These are phyloP conservation scores for Saccharomycopsis amapae DNA, from an alignment of 805 yeast species.

Conservation along the genomic window DNA sequence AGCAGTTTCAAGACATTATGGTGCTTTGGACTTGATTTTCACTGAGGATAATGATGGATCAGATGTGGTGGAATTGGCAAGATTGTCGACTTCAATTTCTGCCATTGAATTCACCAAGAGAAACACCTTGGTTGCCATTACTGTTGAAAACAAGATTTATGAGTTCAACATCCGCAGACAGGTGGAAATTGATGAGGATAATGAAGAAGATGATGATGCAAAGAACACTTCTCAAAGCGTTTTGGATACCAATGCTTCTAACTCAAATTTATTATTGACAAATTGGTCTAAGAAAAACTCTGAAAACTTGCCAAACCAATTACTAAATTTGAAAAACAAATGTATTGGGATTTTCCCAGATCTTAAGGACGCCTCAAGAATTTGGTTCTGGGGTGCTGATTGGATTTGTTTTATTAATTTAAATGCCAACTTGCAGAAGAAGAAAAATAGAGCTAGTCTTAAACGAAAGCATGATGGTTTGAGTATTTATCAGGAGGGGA, in stretches of 20 bases:
- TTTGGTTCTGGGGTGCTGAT: slow-evolving; percentile 84
- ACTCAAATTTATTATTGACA: slow-evolving; percentile 40
- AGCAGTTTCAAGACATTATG: slow-evolving; percentile 53
- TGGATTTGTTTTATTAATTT: slow-evolving; percentile 64
- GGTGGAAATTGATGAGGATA: neutral
- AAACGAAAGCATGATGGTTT: slow-evolving; percentile 38
- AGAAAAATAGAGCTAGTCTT: slow-evolving; percentile 25
- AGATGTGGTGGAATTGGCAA: slow-evolving; percentile 38
- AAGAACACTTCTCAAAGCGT: neutral
- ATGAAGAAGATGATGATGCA: slow-evolving; percentile 1
- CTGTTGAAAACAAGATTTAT: slow-evolving; percentile 66
- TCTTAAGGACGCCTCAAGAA: slow-evolving; percentile 32
- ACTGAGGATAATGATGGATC: slow-evolving; percentile 26
- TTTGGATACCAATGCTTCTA: slow-evolving; percentile 21
- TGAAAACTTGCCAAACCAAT: slow-evolving; percentile 64
- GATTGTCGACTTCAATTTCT: slow-evolving; percentile 53
- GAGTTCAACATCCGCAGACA: slow-evolving; percentile 46
- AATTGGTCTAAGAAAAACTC: slow-evolving; percentile 76
- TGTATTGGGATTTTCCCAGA: slow-evolving; percentile 66
- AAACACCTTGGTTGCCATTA: slow-evolving; percentile 52
- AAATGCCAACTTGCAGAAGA: slow-evolving; percentile 27
- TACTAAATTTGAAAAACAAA: slow-evolving; percentile 50
- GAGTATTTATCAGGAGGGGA: slow-evolving; percentile 29
- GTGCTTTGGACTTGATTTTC: slow-evolving; percentile 49
- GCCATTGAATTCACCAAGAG: slow-evolving; percentile 48